phyloP scores from a whole-genome alignment of 2,329 filamentous ascomycete genomes.

The Xylariaceae sp. region DNA sequence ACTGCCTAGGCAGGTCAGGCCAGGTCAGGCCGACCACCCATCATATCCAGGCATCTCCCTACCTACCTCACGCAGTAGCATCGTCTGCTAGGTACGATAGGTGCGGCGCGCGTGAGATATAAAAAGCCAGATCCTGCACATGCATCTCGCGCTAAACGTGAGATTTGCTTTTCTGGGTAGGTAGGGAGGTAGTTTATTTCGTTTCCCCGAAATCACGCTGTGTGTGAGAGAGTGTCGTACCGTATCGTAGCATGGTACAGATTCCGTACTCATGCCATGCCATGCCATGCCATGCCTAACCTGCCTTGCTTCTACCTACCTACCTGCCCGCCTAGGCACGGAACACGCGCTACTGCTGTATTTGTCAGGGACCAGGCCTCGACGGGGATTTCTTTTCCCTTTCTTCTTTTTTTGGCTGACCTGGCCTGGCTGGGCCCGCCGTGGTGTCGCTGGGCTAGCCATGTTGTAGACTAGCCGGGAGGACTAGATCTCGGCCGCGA shows the following conservation, averaged over 20 bases:
- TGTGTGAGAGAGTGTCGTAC: too few species aligned
- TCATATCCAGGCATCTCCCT: neutral
- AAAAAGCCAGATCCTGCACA: constrained; percentile 24
- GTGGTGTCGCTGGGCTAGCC: constrained; percentile 1
- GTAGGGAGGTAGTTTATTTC: neutral
- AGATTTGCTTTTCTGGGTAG: neutral
- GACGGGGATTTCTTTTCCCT: constrained; percentile 2
- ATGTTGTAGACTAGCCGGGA: neutral
- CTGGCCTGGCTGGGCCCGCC: neutral
- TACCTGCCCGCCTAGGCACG: too few species aligned
- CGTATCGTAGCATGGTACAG: too few species aligned
- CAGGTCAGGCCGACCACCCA: neutral
- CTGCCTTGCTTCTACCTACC: too few species aligned
- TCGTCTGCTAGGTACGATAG: too few species aligned
- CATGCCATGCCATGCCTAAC: too few species aligned
- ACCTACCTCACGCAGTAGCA: neutral
- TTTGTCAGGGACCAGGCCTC: constrained; percentile 23
- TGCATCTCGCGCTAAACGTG: constrained; percentile 21
- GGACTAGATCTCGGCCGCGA: neutral
- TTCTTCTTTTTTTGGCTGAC: neutral
- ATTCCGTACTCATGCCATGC: too few species aligned
- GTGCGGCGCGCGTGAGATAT: constrained; percentile 3
- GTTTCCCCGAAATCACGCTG: constrained; percentile 17
- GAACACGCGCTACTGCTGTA: too few species aligned
- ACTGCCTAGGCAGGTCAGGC: neutral